phyloP scores from a whole-genome alignment of 306 rosid species.

The Begonia peltatifolia region DNA sequence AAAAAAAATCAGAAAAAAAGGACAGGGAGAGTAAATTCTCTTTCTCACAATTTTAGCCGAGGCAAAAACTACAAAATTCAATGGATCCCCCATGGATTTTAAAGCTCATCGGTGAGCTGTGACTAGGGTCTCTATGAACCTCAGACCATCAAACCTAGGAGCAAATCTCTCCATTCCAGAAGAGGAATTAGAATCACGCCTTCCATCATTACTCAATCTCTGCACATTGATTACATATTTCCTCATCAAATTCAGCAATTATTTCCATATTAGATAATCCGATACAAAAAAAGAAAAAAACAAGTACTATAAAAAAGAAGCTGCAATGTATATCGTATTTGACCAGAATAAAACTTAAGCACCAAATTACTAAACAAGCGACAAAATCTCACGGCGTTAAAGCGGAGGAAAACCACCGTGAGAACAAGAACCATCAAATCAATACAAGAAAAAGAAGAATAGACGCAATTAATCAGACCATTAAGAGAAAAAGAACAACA shows the following conservation, averaged over 20 bases:
- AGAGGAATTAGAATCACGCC: slow-evolving; percentile 1
- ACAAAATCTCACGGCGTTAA: neutral
- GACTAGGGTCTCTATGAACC: slow-evolving; percentile 78
- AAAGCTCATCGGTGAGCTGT: slow-evolving; percentile 69
- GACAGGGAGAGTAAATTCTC: too few species aligned
- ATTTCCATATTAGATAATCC: too few species aligned
- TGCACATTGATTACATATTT: neutral
- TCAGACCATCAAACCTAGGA: slow-evolving; percentile 86
- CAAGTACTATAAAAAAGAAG: neutral
- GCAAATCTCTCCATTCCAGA: slow-evolving; percentile 49
- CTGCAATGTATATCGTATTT: too few species aligned
- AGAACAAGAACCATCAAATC: neutral
- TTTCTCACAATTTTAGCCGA: too few species aligned
- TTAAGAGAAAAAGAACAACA: neutral
- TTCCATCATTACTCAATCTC: slow-evolving; percentile 10
- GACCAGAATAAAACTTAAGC: neutral
- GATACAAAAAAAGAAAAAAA: neutral
- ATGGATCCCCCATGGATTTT: too few species aligned
- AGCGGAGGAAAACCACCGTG: neutral
- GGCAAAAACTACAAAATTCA: too few species aligned
- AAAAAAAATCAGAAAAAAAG: too few species aligned
- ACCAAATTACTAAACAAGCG: neutral
- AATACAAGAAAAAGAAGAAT: neutral
- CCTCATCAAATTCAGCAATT: neutral
- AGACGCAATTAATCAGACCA: neutral